A percentile compares a stretch with the other conserved stretches of the same genome.
Conservation (phyloP, 2,329 filamentous ascomycete species). For the Aureobasidium melanogenum region DNA sequence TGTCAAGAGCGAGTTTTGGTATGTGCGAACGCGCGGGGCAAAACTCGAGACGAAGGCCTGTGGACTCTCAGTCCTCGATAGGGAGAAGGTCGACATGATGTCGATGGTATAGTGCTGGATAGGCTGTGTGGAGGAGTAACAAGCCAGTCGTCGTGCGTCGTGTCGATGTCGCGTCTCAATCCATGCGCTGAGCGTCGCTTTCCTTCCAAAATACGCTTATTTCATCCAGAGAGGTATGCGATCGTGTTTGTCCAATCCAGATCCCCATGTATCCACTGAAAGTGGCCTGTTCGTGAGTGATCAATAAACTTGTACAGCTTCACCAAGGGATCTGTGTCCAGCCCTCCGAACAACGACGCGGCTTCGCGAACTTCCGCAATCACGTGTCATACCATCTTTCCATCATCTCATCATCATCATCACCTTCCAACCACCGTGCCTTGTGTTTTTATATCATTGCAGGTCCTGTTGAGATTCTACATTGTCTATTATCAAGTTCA, state of each 20-base stretch:
- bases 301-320: slow-evolving; percentile 1
- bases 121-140: slow-evolving; percentile 3
- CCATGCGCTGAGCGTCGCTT: background rate
- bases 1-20: slow-evolving; percentile 84
- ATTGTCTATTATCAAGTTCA: too few species aligned
- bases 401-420: background rate
- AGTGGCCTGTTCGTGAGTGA: background rate
- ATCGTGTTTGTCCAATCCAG: background rate
- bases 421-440: background rate
- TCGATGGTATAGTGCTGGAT: background rate
- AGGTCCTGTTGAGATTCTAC: background rate
- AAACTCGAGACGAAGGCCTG: slow-evolving; percentile 89
- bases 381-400: background rate
- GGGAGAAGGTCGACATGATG: slow-evolving; percentile 28
- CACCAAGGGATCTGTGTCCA: background rate
- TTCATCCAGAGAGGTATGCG: background rate
- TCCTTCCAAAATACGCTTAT: background rate
- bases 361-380: background rate
- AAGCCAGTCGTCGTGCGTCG: background rate
- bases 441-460: background rate
- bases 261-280: background rate
- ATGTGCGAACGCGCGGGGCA: slow-evolving; percentile 79
- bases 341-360: background rate
- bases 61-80: slow-evolving; percentile 45
- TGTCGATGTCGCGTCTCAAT: slow-evolving; percentile 8